Percentiles rank a stretch among this genome's conserved stretches.
Evolutionary conservation across 108 stramenopile genomes (phyloP).

Genomic region (Skeletonema potamos): DNA sequence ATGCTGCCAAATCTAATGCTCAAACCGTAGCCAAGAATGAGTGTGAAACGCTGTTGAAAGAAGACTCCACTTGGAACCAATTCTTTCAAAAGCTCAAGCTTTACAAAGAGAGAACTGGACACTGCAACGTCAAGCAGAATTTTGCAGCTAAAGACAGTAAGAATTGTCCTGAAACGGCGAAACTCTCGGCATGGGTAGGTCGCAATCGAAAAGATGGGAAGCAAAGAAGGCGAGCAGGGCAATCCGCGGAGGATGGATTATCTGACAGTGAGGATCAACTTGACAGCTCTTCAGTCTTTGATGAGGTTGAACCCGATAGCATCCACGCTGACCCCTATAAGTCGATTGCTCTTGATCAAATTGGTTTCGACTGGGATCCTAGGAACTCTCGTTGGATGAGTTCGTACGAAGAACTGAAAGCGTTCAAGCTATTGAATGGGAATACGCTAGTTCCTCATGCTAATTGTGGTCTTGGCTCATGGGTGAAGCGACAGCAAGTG

Average conservation of each 20-base stretch:
- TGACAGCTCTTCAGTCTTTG: slow-evolving; percentile 19
- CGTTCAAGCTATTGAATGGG: slow-evolving; percentile 12
- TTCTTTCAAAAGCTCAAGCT: slow-evolving; percentile 45
- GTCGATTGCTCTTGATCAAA: slow-evolving; percentile 33
- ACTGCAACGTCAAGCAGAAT: slow-evolving; percentile 43
- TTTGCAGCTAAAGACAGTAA: slow-evolving; percentile 22
- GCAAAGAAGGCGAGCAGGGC: background rate
- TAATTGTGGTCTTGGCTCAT: slow-evolving; percentile 34
- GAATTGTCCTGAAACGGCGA: slow-evolving; percentile 18
- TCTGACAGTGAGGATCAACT: background rate
- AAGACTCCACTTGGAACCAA: slow-evolving; percentile 49
- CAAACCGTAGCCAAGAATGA: slow-evolving; percentile 34
- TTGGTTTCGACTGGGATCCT: slow-evolving; percentile 49
- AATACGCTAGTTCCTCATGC: slow-evolving; percentile 40
- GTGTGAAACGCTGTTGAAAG: slow-evolving; percentile 28
- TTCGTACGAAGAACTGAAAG: slow-evolving; percentile 33
- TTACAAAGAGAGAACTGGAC: slow-evolving; percentile 48
- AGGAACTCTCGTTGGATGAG: slow-evolving; percentile 48
- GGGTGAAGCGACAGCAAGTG: slow-evolving; percentile 43
- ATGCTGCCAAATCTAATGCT: slow-evolving; percentile 20
- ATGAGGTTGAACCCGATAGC: slow-evolving; percentile 29
- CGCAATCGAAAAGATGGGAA: slow-evolving; percentile 37
- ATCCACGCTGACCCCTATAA: slow-evolving; percentile 48
- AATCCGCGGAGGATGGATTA: background rate
- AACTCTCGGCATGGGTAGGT: slow-evolving; percentile 35